phyloP scores from a whole-genome alignment of 164 flowering plant genomes.

The Euptelea pleiosperma region DNA sequence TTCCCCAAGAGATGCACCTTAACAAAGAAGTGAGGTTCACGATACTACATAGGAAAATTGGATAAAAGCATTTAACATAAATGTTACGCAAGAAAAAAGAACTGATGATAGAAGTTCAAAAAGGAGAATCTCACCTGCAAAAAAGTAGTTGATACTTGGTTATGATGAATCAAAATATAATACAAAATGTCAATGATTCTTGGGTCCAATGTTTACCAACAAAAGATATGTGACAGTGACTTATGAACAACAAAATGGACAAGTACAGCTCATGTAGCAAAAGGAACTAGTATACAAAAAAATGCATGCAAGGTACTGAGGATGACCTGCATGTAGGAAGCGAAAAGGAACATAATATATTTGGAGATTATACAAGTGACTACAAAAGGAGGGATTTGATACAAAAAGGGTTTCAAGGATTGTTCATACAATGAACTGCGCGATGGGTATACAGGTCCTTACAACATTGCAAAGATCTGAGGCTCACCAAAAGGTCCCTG shows the following conservation, averaged over 20 bases:
- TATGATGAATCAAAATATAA: too few relatives aligned
- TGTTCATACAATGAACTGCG: too few relatives aligned
- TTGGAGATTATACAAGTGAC: not conserved
- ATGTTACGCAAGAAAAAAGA: too few relatives aligned
- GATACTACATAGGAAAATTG: not conserved
- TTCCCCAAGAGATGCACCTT: too few relatives aligned
- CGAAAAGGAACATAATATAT: not conserved
- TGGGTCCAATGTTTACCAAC: not conserved
- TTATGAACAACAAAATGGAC: too few relatives aligned
- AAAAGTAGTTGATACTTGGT: not conserved
- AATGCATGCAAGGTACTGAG: not conserved
- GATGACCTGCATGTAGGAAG: not conserved
- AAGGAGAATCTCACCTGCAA: not conserved
- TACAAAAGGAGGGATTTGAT: not conserved
- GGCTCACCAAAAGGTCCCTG: not conserved
- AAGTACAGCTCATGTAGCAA: not conserved
- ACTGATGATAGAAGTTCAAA: too few relatives aligned
- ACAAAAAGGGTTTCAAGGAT: not conserved
- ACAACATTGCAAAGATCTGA: too few relatives aligned
- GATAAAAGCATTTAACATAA: not conserved
- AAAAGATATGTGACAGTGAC: too few relatives aligned
- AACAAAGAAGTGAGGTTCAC: not conserved
- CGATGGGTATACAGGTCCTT: too few relatives aligned
- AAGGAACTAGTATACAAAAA: not conserved
- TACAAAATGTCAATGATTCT: not conserved